Base-by-base conservation (phyloP, 2,329 filamentous ascomycete species). In the Metarhizium guizhouense region DNA sequence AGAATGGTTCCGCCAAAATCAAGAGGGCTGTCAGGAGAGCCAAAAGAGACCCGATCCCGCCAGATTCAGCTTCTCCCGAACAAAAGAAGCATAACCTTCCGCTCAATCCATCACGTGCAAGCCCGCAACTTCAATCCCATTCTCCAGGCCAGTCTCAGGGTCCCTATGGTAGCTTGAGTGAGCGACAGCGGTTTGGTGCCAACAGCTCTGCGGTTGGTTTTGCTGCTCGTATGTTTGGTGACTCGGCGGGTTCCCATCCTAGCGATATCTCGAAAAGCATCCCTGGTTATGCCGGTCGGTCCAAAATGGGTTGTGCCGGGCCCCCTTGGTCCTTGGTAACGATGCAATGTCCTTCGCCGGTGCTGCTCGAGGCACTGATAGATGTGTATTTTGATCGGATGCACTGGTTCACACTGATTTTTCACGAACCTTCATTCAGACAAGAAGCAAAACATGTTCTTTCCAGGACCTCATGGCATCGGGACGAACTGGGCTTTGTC, bases 391-490 rank as follows among this genome's bases (percentile, higher is more conserved):
- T 62, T 54, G 60, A 60, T 48, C 58, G 56, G 51, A 30, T 62
- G 50, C 57, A 62, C 47, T 62, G 60, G 60, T 62, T 62, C 51
- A 59, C 58, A 13, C 55, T 58, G 38, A 57, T 62, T 40, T 56
- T 62, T 14, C 60, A 62, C 47, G 56, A 62, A 36, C 60, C 60
- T 20, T 55, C 58, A 6, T 59, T 62, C 55, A 58, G 54, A 51
- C 55, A 11, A 48, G 20, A 45, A 30, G 49, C 54, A 3, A 49
- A 16, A 18, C 20, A 34, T n/a, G 30, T 55, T 25, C 16, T 55
- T 7, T 47, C 42, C 11, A 59, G 30, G 47, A 56, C n/a, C 43
- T 59, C 51, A n/a, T 61, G 59, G 55, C 38, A 51, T 49, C 57
- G 55, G 34, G 53, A 47, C 40, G 57, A 58, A 42, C 58, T 59